These are phyloP conservation scores for Starmerella davenportii DNA, from an alignment of 805 yeast genomes.

Conservation along the genomic window DNA sequence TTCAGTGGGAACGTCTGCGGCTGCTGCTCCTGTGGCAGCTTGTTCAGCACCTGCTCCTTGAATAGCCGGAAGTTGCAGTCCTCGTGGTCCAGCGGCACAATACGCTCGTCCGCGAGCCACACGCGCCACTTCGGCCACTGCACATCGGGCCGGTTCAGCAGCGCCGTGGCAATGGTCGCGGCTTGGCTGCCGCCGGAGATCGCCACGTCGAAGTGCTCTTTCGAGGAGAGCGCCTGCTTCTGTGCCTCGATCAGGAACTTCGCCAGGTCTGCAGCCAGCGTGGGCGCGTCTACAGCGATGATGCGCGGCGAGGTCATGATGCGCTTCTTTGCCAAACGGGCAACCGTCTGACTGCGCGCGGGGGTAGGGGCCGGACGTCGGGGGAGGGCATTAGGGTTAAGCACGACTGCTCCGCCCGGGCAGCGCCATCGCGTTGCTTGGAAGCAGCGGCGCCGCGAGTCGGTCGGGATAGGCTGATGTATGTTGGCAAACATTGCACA, in stretches of 20 bases:
- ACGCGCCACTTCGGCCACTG: conserved; percentile 32
- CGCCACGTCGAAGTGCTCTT: conserved; percentile 47
- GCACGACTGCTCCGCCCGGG: neutral
- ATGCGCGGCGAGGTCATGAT: conserved; percentile 11
- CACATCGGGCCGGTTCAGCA: conserved; percentile 35
- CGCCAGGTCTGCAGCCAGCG: conserved; percentile 53
- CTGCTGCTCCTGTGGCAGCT: conserved; percentile 19
- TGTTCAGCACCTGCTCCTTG: conserved; percentile 39
- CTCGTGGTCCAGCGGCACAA: conserved; percentile 62
- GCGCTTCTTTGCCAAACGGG: neutral
- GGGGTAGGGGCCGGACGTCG: neutral
- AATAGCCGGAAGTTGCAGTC: conserved; percentile 80
- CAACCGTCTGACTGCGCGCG: neutral
- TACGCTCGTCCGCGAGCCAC: conserved; percentile 77
- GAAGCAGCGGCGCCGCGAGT: too few species aligned
- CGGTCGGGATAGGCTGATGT: too few species aligned
- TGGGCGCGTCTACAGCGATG: conserved; percentile 29
- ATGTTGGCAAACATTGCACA: too few species aligned
- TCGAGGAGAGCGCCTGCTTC: conserved; percentile 33
- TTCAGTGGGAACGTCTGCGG: conserved; percentile 26
- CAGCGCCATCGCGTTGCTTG: too few species aligned
- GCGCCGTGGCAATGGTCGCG: conserved; percentile 44
- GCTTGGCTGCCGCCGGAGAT: conserved; percentile 85
- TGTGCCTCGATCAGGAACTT: conserved; percentile 43
- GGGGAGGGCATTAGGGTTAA: neutral